Evolutionary conservation across 2,329 filamentous ascomycete genomes (phyloP).

Genomic region (Zymoseptoria crescenta): DNA sequence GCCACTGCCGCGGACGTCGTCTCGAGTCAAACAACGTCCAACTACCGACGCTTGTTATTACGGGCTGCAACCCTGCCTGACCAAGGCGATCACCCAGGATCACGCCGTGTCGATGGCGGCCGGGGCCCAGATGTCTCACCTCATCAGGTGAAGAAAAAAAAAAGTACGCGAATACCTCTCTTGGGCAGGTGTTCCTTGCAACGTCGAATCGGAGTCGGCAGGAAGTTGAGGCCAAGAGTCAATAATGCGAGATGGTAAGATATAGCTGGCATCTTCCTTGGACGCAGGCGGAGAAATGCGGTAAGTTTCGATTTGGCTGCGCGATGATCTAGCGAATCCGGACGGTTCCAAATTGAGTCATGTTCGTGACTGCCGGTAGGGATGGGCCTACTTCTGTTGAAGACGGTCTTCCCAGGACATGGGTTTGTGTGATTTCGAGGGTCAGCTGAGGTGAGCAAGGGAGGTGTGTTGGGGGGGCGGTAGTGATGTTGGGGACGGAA

Average conservation of each 20-base stretch:
- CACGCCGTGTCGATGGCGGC: neutral
- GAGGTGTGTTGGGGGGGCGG: no score
- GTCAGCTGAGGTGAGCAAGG: neutral
- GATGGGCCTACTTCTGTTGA: neutral
- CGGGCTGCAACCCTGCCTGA: neutral
- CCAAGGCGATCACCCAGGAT: neutral
- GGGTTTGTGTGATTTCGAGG: neutral
- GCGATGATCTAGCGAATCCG: neutral
- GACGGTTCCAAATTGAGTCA: neutral
- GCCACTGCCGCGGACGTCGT: neutral
- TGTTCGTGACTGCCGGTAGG: neutral
- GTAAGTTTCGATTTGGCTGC: neutral
- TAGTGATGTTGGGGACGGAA: no score
- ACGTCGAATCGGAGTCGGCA: neutral
- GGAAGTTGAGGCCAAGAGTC: neutral
- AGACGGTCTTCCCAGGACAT: neutral
- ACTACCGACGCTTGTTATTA: neutral
- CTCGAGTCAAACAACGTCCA: neutral
- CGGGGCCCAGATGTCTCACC: neutral
- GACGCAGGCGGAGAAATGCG: neutral
- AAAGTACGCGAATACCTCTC: neutral
- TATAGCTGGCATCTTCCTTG: neutral
- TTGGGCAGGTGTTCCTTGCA: neutral
- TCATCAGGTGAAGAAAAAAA: neutral
- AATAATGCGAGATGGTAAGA: neutral